A percentile compares a stretch with the other conserved stretches of the same genome.
These are phyloP conservation scores for Simplicillium aogashimaense DNA, from an alignment of 2,329 filamentous ascomycete genomes.

Conservation along the genomic window DNA sequence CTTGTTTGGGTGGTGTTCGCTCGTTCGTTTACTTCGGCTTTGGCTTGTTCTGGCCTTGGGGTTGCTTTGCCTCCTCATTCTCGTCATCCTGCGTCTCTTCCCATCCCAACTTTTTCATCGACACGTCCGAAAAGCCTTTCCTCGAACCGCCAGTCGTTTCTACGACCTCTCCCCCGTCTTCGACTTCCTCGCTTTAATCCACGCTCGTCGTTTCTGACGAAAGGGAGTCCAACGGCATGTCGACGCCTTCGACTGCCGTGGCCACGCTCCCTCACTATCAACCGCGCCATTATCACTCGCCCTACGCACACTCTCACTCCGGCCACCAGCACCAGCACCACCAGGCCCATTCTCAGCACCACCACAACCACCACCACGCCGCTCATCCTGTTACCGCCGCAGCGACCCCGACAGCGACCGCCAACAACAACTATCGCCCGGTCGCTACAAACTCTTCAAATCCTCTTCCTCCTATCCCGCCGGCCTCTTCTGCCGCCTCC, in stretches of 20 bases:
- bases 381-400: slow-evolving; percentile 12
- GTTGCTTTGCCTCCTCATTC: no score
- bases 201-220: slow-evolving; percentile 1
- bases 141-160: no score
- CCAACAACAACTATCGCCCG: slow-evolving; percentile 18
- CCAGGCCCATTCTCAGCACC: slow-evolving; percentile 8
- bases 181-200: not conserved
- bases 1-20: no score
- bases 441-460: slow-evolving; percentile 14
- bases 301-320: slow-evolving; percentile 32
- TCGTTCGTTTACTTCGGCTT: no score
- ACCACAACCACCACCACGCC: slow-evolving; percentile 16
- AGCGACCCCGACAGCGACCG: slow-evolving; percentile 6
- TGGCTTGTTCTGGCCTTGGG: no score
- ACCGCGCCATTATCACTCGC: slow-evolving; percentile 52
- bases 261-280: slow-evolving; percentile 62
- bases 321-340: slow-evolving; percentile 21
- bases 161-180: no score
- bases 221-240: slow-evolving; percentile 41
- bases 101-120: no score
- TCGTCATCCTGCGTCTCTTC: no score
- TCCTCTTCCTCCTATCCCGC: slow-evolving; percentile 2
- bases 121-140: no score
- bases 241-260: slow-evolving; percentile 70
- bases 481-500: slow-evolving; percentile 5